Evolutionary conservation across 176 grass and related monocot species (phyloP).

Genomic region (Tuctoria greenei): DNA sequence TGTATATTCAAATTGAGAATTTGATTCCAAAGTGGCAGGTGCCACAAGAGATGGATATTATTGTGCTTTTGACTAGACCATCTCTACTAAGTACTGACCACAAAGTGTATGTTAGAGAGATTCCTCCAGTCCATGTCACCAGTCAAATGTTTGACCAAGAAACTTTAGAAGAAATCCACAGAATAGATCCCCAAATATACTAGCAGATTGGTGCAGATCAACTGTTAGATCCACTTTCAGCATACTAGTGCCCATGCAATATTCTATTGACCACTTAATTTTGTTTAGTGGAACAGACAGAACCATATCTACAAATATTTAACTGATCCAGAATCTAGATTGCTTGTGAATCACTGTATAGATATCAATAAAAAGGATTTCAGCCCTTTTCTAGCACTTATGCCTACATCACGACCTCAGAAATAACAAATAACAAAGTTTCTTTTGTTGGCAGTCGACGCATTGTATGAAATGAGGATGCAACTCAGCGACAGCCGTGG

Average conservation of each 20-base stretch:
- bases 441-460: slow-evolving; percentile 25
- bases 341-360: neutral
- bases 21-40: neutral
- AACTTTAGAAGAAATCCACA: neutral
- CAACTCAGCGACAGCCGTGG: slow-evolving; percentile 37
- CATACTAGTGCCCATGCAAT: slow-evolving; percentile 17
- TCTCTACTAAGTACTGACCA: slow-evolving; percentile 8
- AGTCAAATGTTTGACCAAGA: slow-evolving; percentile 20
- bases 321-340: neutral
- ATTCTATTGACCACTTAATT: neutral
- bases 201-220: slow-evolving; percentile 4
- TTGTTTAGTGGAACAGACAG: neutral
- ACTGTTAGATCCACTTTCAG: neutral
- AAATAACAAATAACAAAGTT: neutral
- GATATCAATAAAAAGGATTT: slow-evolving; percentile 5
- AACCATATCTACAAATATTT: neutral
- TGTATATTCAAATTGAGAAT: slow-evolving; percentile 9
- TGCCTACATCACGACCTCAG: neutral
- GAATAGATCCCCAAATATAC: neutral
- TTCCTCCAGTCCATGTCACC: slow-evolving; percentile 16
- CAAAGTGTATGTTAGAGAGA: slow-evolving; percentile 3
- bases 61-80: slow-evolving; percentile 2
- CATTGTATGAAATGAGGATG: slow-evolving; percentile 59
- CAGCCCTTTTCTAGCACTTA: neutral
- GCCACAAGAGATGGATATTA: neutral